phyloP scores from a whole-genome alignment of 306 rosid genomes.

The Lathyrus tuberosus region DNA sequence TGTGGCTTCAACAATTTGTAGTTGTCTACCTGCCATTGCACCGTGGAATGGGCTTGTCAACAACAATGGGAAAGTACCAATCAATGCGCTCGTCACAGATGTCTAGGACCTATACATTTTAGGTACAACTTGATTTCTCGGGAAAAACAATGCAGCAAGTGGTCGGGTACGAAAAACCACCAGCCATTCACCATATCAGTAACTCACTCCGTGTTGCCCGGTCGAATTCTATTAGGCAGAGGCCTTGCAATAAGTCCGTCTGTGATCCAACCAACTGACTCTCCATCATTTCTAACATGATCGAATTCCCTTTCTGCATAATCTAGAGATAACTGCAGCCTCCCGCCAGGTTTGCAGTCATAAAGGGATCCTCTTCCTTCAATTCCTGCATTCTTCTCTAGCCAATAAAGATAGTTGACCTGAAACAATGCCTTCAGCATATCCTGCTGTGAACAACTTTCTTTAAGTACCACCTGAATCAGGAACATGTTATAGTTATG shows the following conservation, averaged over 20 bases:
- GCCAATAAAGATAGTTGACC: conserved; percentile 80
- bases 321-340: conserved; percentile 74
- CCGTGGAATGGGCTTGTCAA: conserved; percentile 13
- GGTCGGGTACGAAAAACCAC: conserved; percentile 35
- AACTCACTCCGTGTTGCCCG: conserved; percentile 32
- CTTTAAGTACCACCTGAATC: conserved; percentile 84
- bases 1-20: conserved; percentile 29
- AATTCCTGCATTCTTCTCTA: conserved; percentile 82
- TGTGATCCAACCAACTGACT: conserved; percentile 68
- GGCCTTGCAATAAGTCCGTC: conserved; percentile 95
- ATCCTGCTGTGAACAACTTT: conserved; percentile 70
- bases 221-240: conserved; percentile 65
- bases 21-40: conserved; percentile 27
- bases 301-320: conserved; percentile 76
- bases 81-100: conserved; percentile 1
- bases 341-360: conserved; percentile 83
- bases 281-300: conserved; percentile 73
- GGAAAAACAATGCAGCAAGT: conserved; percentile 29
- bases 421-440: conserved; percentile 94
- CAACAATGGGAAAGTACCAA: conserved; percentile 31
- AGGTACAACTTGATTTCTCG: conserved; percentile 22
- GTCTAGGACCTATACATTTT: conserved; percentile 1
- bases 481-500: conserved; percentile 34
- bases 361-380: conserved; percentile 55
- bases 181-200: conserved; percentile 35